These are phyloP conservation scores for Coemansia sp. DNA, from an alignment of 192 early-diverging fungal genomes.

Conservation along the genomic window DNA sequence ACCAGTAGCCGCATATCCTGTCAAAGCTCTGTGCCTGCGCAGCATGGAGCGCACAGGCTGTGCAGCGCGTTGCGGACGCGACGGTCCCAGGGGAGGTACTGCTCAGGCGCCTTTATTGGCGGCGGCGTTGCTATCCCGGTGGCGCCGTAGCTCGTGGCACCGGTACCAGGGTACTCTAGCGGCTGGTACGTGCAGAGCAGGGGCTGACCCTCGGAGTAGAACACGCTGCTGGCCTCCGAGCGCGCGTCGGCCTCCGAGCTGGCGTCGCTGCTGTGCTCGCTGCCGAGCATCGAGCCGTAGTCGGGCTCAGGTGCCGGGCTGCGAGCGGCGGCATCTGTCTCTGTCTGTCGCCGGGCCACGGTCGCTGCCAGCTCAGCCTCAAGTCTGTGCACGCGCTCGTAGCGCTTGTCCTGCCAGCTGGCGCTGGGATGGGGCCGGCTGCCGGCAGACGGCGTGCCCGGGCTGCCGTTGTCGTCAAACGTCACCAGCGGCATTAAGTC, in stretches of 20 bases:
- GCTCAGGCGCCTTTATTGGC: conserved; percentile 30
- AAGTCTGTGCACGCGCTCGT: conserved; percentile 29
- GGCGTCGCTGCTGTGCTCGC: conserved; percentile 10
- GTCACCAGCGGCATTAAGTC: conserved; percentile 17
- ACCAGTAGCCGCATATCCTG: no score
- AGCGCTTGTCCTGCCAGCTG: conserved; percentile 30
- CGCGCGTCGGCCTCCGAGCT: background rate
- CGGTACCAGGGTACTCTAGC: conserved; percentile 1
- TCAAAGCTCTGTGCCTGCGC: background rate
- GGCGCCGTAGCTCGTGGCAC: background rate
- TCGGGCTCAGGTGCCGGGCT: background rate
- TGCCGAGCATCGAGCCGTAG: conserved; percentile 36
- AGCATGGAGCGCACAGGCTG: conserved; percentile 10
- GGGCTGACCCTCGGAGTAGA: conserved; percentile 44
- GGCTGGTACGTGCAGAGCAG: conserved; percentile 46
- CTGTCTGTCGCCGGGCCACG: conserved; percentile 4
- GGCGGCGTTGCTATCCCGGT: background rate
- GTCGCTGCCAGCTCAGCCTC: conserved; percentile 32
- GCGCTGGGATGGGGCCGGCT: background rate
- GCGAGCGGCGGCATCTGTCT: background rate
- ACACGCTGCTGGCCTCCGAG: conserved; percentile 35
- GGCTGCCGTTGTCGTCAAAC: conserved; percentile 11
- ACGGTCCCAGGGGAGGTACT: conserved; percentile 36
- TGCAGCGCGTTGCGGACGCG: conserved; percentile 9
- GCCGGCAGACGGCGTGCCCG: background rate